Base-by-base conservation (phyloP, 2,329 filamentous ascomycete species). In the Penicillium sp. region DNA sequence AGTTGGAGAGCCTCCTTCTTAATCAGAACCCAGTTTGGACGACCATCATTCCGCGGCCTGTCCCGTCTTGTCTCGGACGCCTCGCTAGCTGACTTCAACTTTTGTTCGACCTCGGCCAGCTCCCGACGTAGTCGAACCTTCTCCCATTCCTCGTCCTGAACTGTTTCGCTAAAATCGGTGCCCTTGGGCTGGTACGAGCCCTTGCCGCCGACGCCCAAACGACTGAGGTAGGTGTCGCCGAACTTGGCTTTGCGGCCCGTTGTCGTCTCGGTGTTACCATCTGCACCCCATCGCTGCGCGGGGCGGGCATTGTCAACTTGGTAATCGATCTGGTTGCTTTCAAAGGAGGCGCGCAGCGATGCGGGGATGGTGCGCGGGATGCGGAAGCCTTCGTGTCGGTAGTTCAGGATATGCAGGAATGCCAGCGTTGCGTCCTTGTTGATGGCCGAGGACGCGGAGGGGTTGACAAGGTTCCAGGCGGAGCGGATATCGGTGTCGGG, bases 391-490 rank as follows among this genome's bases (percentile, higher is more conserved):
- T 97, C 91, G 66, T 96, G 91, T 32, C 93, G 81, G 73, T 93
- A 86, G 71, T 94, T 96, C 40, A 98, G 82, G 57, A 98, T 94
- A 69, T 98, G 93, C 33, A 98, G 77, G 70, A 98, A 98, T 11
- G 89, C 90, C 26, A 98, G 81, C 47, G 84, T 85, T 34, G 93
- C 91, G 67, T 98, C 91, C 72, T 97, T 97, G 67, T 89, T 91
- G 65, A 98, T 93, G 34, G 83, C 81, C 18, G 83, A 75, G 16
- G 79, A 77, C 39, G 87, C 88, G 18, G 86, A 90, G 4, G 91
- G 93, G 72, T 98, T 98, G 58, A 97, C 86, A 13, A 98, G 79
- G 69, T 97, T 98, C 91, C 93, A 97, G 7, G 90, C 91, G 13
- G 86, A 93, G 54, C 88, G 82, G 51, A 96, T 77, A 63, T 97